Percentiles rank a stretch among this genome's conserved stretches.
Evolutionary conservation across 805 yeast species (phyloP).

Genomic region (Candida arabinofermentans): DNA sequence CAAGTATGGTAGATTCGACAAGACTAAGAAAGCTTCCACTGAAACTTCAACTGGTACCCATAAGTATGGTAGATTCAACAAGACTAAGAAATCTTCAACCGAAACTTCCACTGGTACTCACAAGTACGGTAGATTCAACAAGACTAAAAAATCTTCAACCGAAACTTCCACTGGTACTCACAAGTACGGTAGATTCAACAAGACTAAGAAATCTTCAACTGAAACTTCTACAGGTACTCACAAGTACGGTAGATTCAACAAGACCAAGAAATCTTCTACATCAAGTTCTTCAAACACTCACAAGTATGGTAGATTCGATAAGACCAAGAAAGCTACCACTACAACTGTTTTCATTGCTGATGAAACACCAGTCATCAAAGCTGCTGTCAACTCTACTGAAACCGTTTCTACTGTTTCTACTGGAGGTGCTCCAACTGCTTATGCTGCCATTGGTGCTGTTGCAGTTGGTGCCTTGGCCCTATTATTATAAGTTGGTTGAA

Average conservation of each 20-base stretch:
- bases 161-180: constrained; percentile 38
- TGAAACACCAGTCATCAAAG: constrained; percentile 7
- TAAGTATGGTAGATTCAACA: constrained; percentile 46
- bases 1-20: constrained; percentile 52
- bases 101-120: constrained; percentile 46
- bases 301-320: constrained; percentile 46
- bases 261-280: constrained; percentile 32
- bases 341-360: constrained; percentile 33
- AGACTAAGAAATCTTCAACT: constrained; percentile 34
- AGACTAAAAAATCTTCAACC: constrained; percentile 32
- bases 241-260: constrained; percentile 53
- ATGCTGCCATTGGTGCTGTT: constrained; percentile 19
- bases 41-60: constrained; percentile 38
- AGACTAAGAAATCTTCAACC: constrained; percentile 38
- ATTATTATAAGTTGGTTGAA: constrained; percentile 9
- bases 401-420: constrained; percentile 15
- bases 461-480: constrained; percentile 15
- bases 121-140: constrained; percentile 53
- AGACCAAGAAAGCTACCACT: constrained; percentile 38
- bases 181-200: constrained; percentile 46
- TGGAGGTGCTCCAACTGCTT: constrained; percentile 11
- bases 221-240: constrained; percentile 45
- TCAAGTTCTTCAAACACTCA: constrained; percentile 37
- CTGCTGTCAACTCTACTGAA: constrained; percentile 18
- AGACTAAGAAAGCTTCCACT: constrained; percentile 32